phyloP scores from a whole-genome alignment of 805 yeast species.

The Hanseniaspora nectarophila region DNA sequence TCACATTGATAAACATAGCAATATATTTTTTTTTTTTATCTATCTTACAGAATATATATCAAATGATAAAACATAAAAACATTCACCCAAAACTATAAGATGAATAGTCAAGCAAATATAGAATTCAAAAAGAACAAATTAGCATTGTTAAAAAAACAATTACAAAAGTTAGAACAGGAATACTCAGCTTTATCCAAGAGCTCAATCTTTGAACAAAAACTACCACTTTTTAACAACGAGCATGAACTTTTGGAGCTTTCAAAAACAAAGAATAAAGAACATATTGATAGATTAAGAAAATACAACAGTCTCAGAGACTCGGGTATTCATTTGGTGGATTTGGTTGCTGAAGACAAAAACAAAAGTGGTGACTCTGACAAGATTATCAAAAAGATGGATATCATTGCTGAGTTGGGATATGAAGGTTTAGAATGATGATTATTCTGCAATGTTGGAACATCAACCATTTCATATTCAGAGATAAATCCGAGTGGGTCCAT shows the following conservation, averaged over 20 bases:
- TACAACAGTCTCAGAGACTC: slow-evolving; percentile 56
- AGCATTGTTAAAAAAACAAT: background rate
- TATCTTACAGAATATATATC: too few relatives aligned
- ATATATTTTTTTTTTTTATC: background rate
- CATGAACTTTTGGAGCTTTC: background rate
- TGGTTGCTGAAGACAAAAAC: slow-evolving; percentile 50
- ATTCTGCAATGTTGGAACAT: too few relatives aligned
- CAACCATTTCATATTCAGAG: too few relatives aligned
- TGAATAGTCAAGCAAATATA: slow-evolving; percentile 1
- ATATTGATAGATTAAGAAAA: slow-evolving; percentile 40
- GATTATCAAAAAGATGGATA: slow-evolving; percentile 44
- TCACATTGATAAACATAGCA: too few relatives aligned
- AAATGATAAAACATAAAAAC: too few relatives aligned
- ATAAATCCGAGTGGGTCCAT: too few relatives aligned
- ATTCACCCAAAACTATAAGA: background rate
- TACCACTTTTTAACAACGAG: background rate
- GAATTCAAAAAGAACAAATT: background rate
- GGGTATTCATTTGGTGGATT: slow-evolving; percentile 43
- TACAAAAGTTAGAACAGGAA: background rate
- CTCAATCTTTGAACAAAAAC: background rate
- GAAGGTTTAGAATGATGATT: background rate
- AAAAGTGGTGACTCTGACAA: slow-evolving; percentile 31
- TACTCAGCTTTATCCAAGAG: background rate
- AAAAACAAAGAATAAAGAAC: slow-evolving; percentile 30
- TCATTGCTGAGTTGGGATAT: background rate